These are phyloP conservation scores for Thielaviopsis ethacetica DNA, from an alignment of 2,329 filamentous ascomycete species.

Conservation along the genomic window DNA sequence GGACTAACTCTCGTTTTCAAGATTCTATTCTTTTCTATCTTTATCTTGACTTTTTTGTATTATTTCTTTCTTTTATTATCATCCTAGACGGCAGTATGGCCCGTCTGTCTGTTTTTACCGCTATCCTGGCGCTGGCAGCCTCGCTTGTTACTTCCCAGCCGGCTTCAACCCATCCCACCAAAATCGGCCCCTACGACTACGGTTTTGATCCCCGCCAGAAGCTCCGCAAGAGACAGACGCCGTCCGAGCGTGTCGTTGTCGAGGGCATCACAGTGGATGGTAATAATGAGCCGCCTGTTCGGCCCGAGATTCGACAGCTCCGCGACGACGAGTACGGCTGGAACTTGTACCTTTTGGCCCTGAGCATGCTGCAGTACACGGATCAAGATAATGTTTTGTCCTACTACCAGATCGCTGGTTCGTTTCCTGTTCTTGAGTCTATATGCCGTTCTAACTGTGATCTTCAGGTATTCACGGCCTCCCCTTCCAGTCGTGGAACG, in stretches of 20 bases:
- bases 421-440: conserved; percentile 15
- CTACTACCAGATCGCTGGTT: conserved; percentile 66
- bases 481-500: conserved; percentile 42
- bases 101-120: conserved; percentile 1
- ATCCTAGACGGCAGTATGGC: conserved; percentile 1
- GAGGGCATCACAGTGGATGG: conserved; percentile 14
- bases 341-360: conserved; percentile 61
- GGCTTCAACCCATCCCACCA: conserved; percentile 4
- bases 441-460: not conserved
- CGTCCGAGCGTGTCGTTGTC: conserved; percentile 1
- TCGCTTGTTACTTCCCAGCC: conserved; percentile 6
- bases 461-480: conserved; percentile 60
- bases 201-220: conserved; percentile 6
- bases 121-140: not conserved
- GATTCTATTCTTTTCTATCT: not conserved
- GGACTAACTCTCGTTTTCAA: not conserved
- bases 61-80: not conserved
- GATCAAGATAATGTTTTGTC: conserved; percentile 48
- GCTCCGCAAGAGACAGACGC: not conserved
- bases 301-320: conserved; percentile 54
- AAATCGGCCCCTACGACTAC: conserved; percentile 10
- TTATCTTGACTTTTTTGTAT: not conserved
- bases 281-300: conserved; percentile 27
- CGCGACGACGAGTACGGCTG: conserved; percentile 47
- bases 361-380: conserved; percentile 54